Base-by-base conservation (phyloP, 805 yeast species). In the Barnettozyma californica region DNA sequence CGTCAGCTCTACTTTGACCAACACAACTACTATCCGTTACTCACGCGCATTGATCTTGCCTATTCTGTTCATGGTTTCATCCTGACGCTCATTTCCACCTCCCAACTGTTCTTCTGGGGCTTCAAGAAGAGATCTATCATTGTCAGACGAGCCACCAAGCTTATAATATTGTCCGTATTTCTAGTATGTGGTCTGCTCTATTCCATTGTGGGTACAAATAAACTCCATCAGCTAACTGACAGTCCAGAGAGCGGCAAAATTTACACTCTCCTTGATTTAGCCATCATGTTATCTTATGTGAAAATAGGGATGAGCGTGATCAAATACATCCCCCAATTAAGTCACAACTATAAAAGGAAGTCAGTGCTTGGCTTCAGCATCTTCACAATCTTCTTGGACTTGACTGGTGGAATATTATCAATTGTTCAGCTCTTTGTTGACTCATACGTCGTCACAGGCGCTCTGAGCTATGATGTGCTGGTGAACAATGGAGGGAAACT, bases 361-460 rank as follows among this genome's bases (percentile, higher is more conserved):
- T 85, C 96, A 5, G 90, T 90, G 47, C 76, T 80, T 48, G 98
- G 98, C 1, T 83, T 94, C 57, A 84, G 96, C 48, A 77, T 92
- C 53, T 76, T 88, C 10, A 67, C 73, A 2, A 68, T 68, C 1
- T 45, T 58, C 5, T 49, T 70, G 20, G 76, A 71, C 55, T 43
- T 63, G 14, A 52, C 63, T 9, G 76, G 76, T 14, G 70, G 75
- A 10, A 21, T 55, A 1, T 47, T 62, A 4, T 60, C 66, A 1
- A 53, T 48, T 8, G 18, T 41, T 5, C 64, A 61, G 41, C 41
- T 62, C 9, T 53, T 62, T 20, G 33, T 62, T 26, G 65, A 61
- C 39, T 52, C 63, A 2, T 60, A 60, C 35, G 45, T 56, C 13
- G 50, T 59, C 11, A 58, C 62, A 5, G 62, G 62, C 25, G n/a